Base-by-base conservation (phyloP, 305 asterid species). In the Nicotiana rustica region DNA sequence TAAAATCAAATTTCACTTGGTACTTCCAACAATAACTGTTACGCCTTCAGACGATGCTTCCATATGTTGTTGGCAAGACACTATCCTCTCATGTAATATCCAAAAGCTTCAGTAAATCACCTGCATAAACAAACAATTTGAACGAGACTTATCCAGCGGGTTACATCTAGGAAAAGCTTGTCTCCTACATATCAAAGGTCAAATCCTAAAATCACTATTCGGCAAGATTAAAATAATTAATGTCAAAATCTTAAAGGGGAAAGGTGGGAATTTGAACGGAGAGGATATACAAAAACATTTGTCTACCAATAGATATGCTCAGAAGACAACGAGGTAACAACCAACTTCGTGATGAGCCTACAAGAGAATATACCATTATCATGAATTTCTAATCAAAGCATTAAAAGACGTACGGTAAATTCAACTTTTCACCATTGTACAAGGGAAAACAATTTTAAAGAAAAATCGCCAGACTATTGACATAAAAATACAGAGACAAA, bases 1-100 rank as follows among this genome's bases (percentile, higher is more conserved):
- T 70, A 70, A 70, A 18, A 33, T 21, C 35, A 62, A 62, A 62
- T 64, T 25, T 71, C 61, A 25, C 29, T 25, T 25, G 29, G 29
- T 25, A 25, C 1, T 25, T 25, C 29, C 29, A 25, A 25, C 61
- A 47, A 67, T 77, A 81, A 66, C 75, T 84, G 29, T 25, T 25
- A 25, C 29, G 94, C 99, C 99, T 96, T 96, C 87, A 96, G 88
- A 5, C 99, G 99, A 83, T 90, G 94, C 86, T 91, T 96, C 84
- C 99, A 87, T 93, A 96, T 14, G 98, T 91, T 81, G 99, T 96
- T 80, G 81, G 89, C 90, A 96, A 82, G 83, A 83, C 80, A 70
- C 78, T 87, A 77, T 87, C 95, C 85, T 90, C 94, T 0, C 88
- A 85, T 85, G 99, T 90, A 84, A 90, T 78, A 89, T 94, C 94